These are phyloP conservation scores for Pueraria montana DNA, from an alignment of 306 rosid species.

Conservation along the genomic window DNA sequence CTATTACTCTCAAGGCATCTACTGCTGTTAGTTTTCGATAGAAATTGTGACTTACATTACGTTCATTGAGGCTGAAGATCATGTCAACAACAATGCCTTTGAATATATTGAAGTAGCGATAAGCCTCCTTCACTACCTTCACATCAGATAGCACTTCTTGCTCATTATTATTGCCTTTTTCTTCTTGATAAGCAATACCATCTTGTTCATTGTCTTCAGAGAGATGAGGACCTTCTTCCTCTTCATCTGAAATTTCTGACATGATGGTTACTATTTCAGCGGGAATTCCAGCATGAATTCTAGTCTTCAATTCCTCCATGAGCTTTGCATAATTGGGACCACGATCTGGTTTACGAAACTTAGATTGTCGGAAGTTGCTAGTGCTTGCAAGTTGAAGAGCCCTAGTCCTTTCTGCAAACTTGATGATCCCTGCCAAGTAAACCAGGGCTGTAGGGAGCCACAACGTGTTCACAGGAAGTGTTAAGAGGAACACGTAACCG, in stretches of 20 bases:
- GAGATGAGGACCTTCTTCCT: too few species aligned
- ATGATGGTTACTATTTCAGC: constrained; percentile 8
- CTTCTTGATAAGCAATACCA: neutral
- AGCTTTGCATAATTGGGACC: constrained; percentile 58
- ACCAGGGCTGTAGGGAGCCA: constrained; percentile 48
- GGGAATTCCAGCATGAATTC: constrained; percentile 43
- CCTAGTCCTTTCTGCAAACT: constrained; percentile 57
- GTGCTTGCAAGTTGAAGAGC: constrained; percentile 55
- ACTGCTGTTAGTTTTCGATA: neutral
- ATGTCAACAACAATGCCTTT: constrained; percentile 58
- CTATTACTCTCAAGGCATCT: constrained; percentile 47
- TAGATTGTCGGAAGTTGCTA: constrained; percentile 39
- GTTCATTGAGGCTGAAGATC: constrained; percentile 46
- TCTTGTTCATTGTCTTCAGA: too few species aligned
- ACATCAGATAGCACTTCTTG: neutral
- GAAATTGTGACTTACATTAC: constrained; percentile 51
- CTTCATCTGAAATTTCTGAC: neutral
- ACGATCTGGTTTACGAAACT: constrained; percentile 50
- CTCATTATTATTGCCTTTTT: neutral
- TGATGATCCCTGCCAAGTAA: constrained; percentile 55
- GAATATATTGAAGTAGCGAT: constrained; percentile 43
- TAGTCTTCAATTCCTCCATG: constrained; percentile 51
- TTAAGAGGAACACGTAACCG: constrained; percentile 50
- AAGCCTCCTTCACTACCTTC: constrained; percentile 42
- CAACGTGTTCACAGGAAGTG: constrained; percentile 49